Base-by-base conservation (phyloP, 768 basidiomycete genomes). In the Pulveroboletus sp. region DNA sequence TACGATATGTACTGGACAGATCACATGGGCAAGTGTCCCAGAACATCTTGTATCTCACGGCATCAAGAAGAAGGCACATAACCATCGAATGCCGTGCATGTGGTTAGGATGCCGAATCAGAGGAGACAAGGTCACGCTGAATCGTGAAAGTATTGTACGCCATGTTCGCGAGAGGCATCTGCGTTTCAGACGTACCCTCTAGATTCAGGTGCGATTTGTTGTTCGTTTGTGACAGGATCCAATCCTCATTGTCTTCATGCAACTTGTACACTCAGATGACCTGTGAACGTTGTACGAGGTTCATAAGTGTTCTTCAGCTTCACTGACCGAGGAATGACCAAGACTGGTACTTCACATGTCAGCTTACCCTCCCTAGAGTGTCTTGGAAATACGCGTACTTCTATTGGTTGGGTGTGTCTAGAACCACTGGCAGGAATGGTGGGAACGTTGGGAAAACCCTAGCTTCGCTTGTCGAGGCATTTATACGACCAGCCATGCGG, bases 81-180 rank as follows among this genome's bases (percentile, higher is more conserved):
- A 35, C 1, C 0, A 1, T 9, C 37, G 0, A 0, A 1, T 60
- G 10, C 0, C 1, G 0, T 64, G 63, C 11, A 15, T 14, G 21
- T 63, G 62, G 62, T 0, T 2, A 0, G 43, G 43, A 1, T 62
- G 61, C 27, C 30, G 32, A 9, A 27, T 44, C 10, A 48, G 37
- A 31, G 39, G 43, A 17, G 27, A 17, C 2, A 44, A n/a, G 8
- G 1, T 0, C 2, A 4, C 0, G 12, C 38, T 64, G 15, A 64
- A 63, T 0, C 58, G 63, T 2, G 54, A 63, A 31, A 49, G 47
- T 8, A 56, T 64, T 4, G 36, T 47, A 1, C 50, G 63, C 0
- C 63, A 64, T 1, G 14, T 60, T 0, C 39, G 49, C 0, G 63
- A 64, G 31, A 49, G 6, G 3, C 62, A 64, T 21, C 3, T 64